phyloP scores from a whole-genome alignment of 2,329 filamentous ascomycete genomes.

The Pseudomassariella vexata region DNA sequence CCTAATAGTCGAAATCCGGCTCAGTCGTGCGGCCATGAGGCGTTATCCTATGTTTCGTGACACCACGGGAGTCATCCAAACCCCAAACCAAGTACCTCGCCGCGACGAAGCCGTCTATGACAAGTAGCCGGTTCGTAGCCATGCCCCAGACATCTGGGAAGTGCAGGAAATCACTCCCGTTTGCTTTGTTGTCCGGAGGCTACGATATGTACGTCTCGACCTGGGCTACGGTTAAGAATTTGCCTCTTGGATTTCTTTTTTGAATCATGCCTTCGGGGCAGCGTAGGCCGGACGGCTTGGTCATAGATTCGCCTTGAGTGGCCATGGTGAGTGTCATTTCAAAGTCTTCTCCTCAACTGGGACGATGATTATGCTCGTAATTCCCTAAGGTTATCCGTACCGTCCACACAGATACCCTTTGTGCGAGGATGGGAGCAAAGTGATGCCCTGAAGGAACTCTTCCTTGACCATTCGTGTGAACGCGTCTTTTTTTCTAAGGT shows the following conservation, averaged over 20 bases:
- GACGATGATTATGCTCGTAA: background rate
- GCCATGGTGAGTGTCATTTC: background rate
- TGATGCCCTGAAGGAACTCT: background rate
- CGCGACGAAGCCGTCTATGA: slow-evolving; percentile 41
- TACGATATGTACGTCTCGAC: slow-evolving; percentile 19
- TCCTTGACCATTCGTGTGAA: background rate
- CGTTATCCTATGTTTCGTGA: slow-evolving; percentile 32
- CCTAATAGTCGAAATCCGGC: slow-evolving; percentile 38
- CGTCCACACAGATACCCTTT: too few relatives aligned
- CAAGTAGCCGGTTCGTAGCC: slow-evolving; percentile 33
- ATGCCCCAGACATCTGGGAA: slow-evolving; percentile 40
- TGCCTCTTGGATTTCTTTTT: slow-evolving; percentile 17
- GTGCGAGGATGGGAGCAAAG: too few relatives aligned
- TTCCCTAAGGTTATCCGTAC: background rate
- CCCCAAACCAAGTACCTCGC: slow-evolving; percentile 36
- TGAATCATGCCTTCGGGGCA: slow-evolving; percentile 19
- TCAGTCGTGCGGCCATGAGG: slow-evolving; percentile 21
- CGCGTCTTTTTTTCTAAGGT: background rate
- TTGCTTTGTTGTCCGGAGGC: slow-evolving; percentile 10
- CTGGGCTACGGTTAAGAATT: slow-evolving; percentile 12
- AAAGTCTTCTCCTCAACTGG: background rate
- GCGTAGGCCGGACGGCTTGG: slow-evolving; percentile 16
- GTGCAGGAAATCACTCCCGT: slow-evolving; percentile 35
- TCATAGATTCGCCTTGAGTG: slow-evolving; percentile 9
- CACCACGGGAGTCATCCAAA: slow-evolving; percentile 38